phyloP scores from a whole-genome alignment of 2,329 filamentous ascomycete species.

The Arachnomyces sp. region DNA sequence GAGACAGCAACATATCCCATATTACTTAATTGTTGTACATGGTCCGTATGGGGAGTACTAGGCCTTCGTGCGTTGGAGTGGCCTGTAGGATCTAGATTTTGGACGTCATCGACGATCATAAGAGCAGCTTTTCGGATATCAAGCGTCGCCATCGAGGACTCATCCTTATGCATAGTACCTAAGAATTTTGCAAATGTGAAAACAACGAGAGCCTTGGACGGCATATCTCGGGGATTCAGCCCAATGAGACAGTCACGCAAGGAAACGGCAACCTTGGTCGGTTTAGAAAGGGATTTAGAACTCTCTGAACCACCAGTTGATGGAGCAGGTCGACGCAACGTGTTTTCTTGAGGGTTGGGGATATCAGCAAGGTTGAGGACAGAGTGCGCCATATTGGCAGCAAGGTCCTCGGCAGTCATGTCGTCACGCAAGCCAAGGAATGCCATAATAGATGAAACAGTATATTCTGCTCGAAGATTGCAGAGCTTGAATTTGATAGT shows the following conservation, averaged over 20 bases:
- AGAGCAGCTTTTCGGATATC: slow-evolving; percentile 74
- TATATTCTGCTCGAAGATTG: slow-evolving; percentile 81
- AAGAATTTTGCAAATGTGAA: slow-evolving; percentile 69
- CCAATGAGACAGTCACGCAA: slow-evolving; percentile 76
- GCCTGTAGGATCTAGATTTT: slow-evolving; percentile 37
- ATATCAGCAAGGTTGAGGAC: slow-evolving; percentile 68
- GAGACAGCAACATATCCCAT: slow-evolving; percentile 80
- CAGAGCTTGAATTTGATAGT: slow-evolving; percentile 80
- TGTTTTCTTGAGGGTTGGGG: slow-evolving; percentile 14
- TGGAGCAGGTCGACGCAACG: slow-evolving; percentile 7
- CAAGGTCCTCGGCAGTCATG: slow-evolving; percentile 63
- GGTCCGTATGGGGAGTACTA: slow-evolving; percentile 29
- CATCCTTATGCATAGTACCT: slow-evolving; percentile 58
- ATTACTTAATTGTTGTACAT: slow-evolving; percentile 45
- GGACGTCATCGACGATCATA: slow-evolving; percentile 70
- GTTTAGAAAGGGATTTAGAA: slow-evolving; percentile 38
- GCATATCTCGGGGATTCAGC: slow-evolving; percentile 67
- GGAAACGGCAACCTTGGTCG: slow-evolving; percentile 50
- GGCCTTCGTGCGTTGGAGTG: slow-evolving; percentile 23
- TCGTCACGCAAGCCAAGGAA: slow-evolving; percentile 63
- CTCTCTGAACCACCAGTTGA: slow-evolving; percentile 9
- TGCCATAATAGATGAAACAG: slow-evolving; percentile 74
- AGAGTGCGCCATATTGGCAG: slow-evolving; percentile 67
- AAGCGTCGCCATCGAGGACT: slow-evolving; percentile 56
- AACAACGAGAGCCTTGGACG: slow-evolving; percentile 70